Evolutionary conservation across 768 basidiomycete species (phyloP), one percentile per base, ranked within the genome.

Genomic region (Lentinula boryana): DNA sequence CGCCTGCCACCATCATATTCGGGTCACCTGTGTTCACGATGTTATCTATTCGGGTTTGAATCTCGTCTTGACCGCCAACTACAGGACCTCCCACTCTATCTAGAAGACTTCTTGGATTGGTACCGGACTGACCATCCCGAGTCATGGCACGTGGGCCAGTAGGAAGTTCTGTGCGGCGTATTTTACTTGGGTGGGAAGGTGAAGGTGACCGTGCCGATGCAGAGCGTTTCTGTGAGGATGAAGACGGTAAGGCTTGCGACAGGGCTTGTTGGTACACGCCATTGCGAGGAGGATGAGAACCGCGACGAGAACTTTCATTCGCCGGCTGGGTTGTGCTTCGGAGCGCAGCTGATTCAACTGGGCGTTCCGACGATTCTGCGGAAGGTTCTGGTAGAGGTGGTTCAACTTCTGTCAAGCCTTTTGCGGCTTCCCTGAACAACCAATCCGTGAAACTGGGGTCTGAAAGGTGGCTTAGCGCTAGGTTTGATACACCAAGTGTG

Each of bases 91-190:
- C 88, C n/a, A 95, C 83, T 55, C 93, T 82, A 66, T 95, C 94
- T 41, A 93, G 74, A 48, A 96, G 78, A 72, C 90, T 92, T 61
- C 87, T 81, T 27, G 82, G 70, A 56, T 76, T 76, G 13, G 67
- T 62, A 36, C 66, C 64, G 48, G 67, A 63, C 71, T 69, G 64
- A 69, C 65, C 75, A 38, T 78, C 78, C 56, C 78, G 77, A 52
- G 78, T 75, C 91, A 95, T 93, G 1, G 91, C 92, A 56, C 94
- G 83, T 18, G 94, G 94, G 23, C 89, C 93, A 2, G 88, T 89
- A 1, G 94, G 94, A 1, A 90, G 75, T 63, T 93, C 91, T 32
- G 80, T 86, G 63, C 89, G 84, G 63, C 90, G 80, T 12, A 83
- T 74, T 71, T 93, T 93, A 66, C 84, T 84, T 5, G 88, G 85